Percentiles rank a stretch among this genome's conserved stretches.
Evolutionary conservation across 2,329 filamentous ascomycete species (phyloP).

Genomic region (Alternaria ethzedia): DNA sequence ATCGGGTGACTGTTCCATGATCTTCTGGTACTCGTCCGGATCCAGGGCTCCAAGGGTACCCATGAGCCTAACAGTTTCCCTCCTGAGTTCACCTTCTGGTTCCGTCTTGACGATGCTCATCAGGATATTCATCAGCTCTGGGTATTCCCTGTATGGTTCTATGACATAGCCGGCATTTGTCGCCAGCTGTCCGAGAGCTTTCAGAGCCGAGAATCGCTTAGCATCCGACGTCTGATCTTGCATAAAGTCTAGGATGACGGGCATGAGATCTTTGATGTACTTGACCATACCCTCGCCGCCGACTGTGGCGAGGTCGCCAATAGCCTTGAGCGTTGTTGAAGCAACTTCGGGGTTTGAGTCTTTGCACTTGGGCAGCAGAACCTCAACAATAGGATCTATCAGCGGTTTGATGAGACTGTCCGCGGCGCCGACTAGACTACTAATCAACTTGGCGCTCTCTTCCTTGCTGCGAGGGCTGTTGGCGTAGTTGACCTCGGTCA

Average conservation of each 20-base stretch:
- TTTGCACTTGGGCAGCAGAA: slow-evolving; percentile 89
- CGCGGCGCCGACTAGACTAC: slow-evolving; percentile 89
- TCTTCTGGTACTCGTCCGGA: slow-evolving; percentile 94
- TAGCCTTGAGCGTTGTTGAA: slow-evolving; percentile 91
- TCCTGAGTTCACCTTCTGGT: slow-evolving; percentile 81
- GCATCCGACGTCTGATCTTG: slow-evolving; percentile 91
- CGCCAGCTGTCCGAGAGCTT: slow-evolving; percentile 88
- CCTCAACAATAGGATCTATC: slow-evolving; percentile 93
- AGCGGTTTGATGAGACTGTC: slow-evolving; percentile 94
- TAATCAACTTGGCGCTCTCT: slow-evolving; percentile 92
- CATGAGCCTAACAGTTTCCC: slow-evolving; percentile 95
- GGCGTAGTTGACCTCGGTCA: slow-evolving; percentile 95
- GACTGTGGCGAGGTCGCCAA: slow-evolving; percentile 91
- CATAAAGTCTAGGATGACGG: slow-evolving; percentile 88
- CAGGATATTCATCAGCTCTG: slow-evolving; percentile 87
- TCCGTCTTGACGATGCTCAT: slow-evolving; percentile 95
- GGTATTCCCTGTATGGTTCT: slow-evolving; percentile 92
- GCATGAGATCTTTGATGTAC: slow-evolving; percentile 93
- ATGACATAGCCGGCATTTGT: slow-evolving; percentile 99
- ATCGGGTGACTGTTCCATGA: slow-evolving; percentile 87
- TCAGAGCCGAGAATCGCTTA: slow-evolving; percentile 89
- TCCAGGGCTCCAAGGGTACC: slow-evolving; percentile 94
- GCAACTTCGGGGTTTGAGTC: slow-evolving; percentile 88
- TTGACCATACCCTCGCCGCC: slow-evolving; percentile 92
- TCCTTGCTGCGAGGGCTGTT: slow-evolving; percentile 94